Evolutionary conservation across 108 stramenopile genomes (phyloP).

Genomic region (Fistulifera solaris): DNA sequence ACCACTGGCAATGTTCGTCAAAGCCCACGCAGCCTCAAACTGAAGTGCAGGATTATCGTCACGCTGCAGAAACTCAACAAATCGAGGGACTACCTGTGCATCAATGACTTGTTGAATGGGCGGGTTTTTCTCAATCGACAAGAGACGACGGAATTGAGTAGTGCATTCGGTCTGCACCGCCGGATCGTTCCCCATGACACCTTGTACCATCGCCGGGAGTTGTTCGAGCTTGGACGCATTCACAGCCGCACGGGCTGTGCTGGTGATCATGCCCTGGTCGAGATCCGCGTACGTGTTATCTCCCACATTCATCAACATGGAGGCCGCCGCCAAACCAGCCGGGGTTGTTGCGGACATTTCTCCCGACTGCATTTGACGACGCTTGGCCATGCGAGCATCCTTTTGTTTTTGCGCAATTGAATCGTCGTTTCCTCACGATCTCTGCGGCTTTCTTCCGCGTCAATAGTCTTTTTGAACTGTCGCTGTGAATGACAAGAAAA

Average conservation of each 20-base stretch:
- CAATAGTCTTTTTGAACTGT: slow-evolving; percentile 85
- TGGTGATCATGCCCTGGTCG: slow-evolving; percentile 5
- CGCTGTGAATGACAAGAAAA: too few relatives aligned
- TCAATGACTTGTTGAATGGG: slow-evolving; percentile 98
- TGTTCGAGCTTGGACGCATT: slow-evolving; percentile 59
- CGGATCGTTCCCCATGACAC: slow-evolving; percentile 85
- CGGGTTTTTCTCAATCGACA: slow-evolving; percentile 96
- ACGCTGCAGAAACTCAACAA: slow-evolving; percentile 90
- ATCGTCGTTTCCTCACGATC: slow-evolving; percentile 93
- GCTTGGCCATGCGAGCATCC: slow-evolving; percentile 91
- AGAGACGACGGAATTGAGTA: slow-evolving; percentile 89
- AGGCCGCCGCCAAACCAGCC: slow-evolving; percentile 65
- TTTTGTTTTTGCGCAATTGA: slow-evolving; percentile 97
- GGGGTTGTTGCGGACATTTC: slow-evolving; percentile 38
- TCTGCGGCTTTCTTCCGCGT: slow-evolving; percentile 87
- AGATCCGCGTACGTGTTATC: slow-evolving; percentile 41
- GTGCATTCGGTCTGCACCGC: slow-evolving; percentile 80
- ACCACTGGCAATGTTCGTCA: slow-evolving; percentile 98
- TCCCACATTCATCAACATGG: slow-evolving; percentile 63
- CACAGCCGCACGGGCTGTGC: slow-evolving; percentile 11
- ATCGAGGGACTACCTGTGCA: slow-evolving; percentile 90
- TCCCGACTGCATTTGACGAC: slow-evolving; percentile 71
- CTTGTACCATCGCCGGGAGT: slow-evolving; percentile 83
- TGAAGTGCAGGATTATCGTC: slow-evolving; percentile 93
- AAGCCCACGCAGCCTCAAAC: slow-evolving; percentile 99